These are phyloP conservation scores for Stylosanthes scabra DNA, from an alignment of 331 rosid genomes.

Conservation along the genomic window DNA sequence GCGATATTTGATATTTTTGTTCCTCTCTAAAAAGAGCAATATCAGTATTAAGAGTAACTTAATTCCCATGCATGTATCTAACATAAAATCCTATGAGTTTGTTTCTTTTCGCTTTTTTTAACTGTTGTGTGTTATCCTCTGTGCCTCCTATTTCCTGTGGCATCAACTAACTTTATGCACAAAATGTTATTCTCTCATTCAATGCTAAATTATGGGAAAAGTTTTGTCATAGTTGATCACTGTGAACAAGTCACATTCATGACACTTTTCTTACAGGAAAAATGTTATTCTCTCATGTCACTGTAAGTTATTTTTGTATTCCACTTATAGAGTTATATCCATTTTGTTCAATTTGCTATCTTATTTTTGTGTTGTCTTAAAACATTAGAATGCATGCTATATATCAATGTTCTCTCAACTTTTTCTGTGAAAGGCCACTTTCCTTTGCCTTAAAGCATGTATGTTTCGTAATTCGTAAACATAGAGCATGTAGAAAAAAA, in stretches of 20 bases:
- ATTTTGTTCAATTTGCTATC: constrained; percentile 29
- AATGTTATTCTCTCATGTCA: too few species aligned
- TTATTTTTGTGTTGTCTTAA: constrained; percentile 6
- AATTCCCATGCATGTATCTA: constrained; percentile 6
- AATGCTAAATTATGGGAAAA: constrained; percentile 26
- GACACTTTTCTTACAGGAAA: constrained; percentile 3
- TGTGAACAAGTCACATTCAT: constrained; percentile 37
- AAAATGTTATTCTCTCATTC: constrained; percentile 30
- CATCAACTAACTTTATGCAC: constrained; percentile 28
- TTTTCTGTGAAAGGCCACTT: not conserved
- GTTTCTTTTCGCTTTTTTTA: constrained; percentile 31
- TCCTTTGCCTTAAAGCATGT: not conserved
- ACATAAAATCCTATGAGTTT: constrained; percentile 8
- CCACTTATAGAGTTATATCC: constrained; percentile 5
- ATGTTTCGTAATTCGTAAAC: too few species aligned
- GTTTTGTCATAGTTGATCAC: constrained; percentile 37
- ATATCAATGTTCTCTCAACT: constrained; percentile 6
- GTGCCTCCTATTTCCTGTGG: constrained; percentile 18
- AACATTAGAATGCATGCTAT: not conserved
- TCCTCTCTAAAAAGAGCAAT: constrained; percentile 5
- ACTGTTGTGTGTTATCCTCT: too few species aligned
- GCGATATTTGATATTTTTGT: not conserved
- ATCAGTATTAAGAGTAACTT: constrained; percentile 15
- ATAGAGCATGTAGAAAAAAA: constrained; percentile 4
- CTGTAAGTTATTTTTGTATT: constrained; percentile 64